Conservation (phyloP, 495 filamentous ascomycete genomes). For the Penicillium coffeae region DNA sequence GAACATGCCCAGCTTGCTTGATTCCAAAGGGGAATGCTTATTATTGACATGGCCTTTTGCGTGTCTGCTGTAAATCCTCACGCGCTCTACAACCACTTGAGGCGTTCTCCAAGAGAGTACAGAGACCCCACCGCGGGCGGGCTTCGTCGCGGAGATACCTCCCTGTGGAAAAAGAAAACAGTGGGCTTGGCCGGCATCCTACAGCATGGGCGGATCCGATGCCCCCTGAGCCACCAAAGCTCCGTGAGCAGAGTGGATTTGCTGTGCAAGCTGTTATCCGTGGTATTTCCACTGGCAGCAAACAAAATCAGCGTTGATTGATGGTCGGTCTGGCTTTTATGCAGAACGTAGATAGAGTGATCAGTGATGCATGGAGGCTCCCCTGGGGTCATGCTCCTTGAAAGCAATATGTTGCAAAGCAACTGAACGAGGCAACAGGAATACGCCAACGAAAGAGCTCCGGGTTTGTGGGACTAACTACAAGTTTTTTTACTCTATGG, state of each 20-base stretch:
- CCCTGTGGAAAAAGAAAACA: neutral
- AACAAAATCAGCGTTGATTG: neutral
- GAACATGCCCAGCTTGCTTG: neutral
- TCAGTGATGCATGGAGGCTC: slow-evolving; percentile 10
- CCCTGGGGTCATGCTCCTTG: slow-evolving; percentile 5
- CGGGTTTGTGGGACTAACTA: neutral
- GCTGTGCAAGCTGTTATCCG: neutral
- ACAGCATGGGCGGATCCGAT: neutral
- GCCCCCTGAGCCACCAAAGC: neutral
- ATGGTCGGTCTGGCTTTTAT: slow-evolving; percentile 12
- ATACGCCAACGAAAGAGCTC: neutral
- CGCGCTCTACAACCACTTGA: neutral
- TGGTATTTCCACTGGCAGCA: neutral
- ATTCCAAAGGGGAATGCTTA: neutral
- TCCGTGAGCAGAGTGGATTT: neutral
- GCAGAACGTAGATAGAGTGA: slow-evolving; percentile 29
- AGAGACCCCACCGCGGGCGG: too few relatives aligned
- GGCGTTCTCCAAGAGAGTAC: neutral
- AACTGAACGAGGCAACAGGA: slow-evolving; percentile 2
- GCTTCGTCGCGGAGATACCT: neutral
- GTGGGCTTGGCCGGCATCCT: neutral
- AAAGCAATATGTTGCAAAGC: slow-evolving; percentile 2
- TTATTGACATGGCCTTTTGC: slow-evolving; percentile 1
- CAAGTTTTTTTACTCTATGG: neutral
- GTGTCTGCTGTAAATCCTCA: slow-evolving; percentile 18